Base-by-base conservation (phyloP, 2,329 filamentous ascomycete genomes). In the Tolypocladium ovalisporum region DNA sequence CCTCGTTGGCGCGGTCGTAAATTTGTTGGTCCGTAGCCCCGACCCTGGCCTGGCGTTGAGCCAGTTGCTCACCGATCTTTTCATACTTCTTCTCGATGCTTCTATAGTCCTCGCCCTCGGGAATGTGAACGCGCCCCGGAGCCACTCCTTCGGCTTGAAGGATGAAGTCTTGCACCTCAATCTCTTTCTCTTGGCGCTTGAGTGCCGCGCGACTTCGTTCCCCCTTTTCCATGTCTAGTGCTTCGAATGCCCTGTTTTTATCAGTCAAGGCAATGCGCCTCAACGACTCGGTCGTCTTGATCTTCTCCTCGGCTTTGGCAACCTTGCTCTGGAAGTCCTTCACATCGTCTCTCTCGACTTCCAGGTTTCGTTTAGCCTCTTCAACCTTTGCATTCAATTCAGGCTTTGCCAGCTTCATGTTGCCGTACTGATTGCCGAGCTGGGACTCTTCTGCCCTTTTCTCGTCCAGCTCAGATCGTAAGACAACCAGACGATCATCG, bases 21-120 rank as follows among this genome's bases (percentile, higher is more conserved):
- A 90, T 86, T 63, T 89, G 75, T 60, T 87, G 76, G 55, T 88
- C 84, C 24, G 81, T 77, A 55, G 81, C 85, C 29, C 88, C 87
- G 52, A 85, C 72, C 64, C 79, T 76, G 54, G 75, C 72, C 58
- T 83, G 79, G 56, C 82, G 79, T 59, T 78, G 76, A 22, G 76
- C 70, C n/a, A 90, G 71, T 65, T 88, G 83, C 51, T 78, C 75
- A 36, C 73, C 70, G 17, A 91, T 71, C 40, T 78, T 79, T 1
- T 79, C 64, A 58, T 80, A 80, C 66, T 83, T 81, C 56, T 71
- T 74, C 61, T 79, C 75, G 24, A 86, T 75, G 56, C 78, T 84
- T 15, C 73, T 67, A 47, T 79, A 69, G 0, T 84, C 90, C 66
- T 90, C 86, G 6, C 81, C 83, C 56, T 83, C 78, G 5, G 84